A percentile compares a stretch with the other conserved stretches of the same genome.
phyloP scores from a whole-genome alignment of 495 filamentous ascomycete species.

The Rusavskia elegans region DNA sequence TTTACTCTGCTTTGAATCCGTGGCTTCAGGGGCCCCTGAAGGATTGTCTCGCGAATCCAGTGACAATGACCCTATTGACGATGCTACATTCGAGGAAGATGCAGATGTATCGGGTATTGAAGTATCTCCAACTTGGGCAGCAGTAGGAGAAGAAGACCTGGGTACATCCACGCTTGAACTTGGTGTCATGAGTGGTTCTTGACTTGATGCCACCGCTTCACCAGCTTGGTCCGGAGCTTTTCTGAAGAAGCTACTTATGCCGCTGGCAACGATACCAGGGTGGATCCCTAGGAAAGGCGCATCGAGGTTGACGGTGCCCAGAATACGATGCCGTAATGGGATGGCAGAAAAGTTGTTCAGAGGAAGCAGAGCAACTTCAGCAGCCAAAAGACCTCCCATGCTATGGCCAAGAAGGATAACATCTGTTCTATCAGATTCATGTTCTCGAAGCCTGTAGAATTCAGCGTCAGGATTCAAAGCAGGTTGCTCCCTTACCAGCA shows the following conservation, averaged over 20 bases:
- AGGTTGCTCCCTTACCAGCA: constrained; percentile 37
- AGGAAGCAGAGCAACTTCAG: constrained; percentile 58
- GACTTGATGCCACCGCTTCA: background rate
- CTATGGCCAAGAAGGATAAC: constrained; percentile 77
- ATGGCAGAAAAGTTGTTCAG: constrained; percentile 14
- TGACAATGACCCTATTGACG: too few species aligned
- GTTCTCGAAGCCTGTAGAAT: constrained; percentile 46
- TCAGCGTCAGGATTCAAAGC: too few species aligned
- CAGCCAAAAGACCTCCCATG: constrained; percentile 73
- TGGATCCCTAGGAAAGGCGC: constrained; percentile 80
- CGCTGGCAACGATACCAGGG: constrained; percentile 67
- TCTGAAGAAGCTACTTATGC: constrained; percentile 61
- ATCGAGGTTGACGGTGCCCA: constrained; percentile 77
- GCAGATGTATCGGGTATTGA: too few species aligned
- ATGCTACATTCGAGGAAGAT: too few species aligned
- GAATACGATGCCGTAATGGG: constrained; percentile 47
- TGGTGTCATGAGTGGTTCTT: background rate
- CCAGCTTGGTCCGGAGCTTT: background rate
- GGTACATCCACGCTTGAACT: background rate
- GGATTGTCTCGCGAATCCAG: too few species aligned
- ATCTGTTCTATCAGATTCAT: constrained; percentile 61
- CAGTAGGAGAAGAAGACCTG: background rate
- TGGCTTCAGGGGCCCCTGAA: background rate
- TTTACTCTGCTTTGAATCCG: constrained; percentile 36
- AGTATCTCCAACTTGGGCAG: too few species aligned